phyloP scores from a whole-genome alignment of 2,329 filamentous ascomycete species.

The Cercospora nicotianae region DNA sequence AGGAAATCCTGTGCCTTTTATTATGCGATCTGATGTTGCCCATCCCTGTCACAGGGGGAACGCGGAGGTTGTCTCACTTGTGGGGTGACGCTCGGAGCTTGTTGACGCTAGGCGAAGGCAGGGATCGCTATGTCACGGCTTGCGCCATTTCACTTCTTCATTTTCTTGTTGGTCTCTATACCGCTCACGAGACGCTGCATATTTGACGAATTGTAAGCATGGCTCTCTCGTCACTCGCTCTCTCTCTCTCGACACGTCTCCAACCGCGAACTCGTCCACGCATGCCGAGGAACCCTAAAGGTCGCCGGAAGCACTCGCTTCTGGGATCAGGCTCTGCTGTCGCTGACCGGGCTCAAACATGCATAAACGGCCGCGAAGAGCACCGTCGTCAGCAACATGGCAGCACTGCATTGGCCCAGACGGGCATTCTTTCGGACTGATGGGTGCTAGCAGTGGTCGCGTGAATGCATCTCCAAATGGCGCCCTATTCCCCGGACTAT shows the following conservation, averaged over 20 bases:
- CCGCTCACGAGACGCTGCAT: background rate
- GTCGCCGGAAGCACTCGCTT: background rate
- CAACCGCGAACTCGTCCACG: background rate
- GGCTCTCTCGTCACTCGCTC: background rate
- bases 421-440: background rate
- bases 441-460: background rate
- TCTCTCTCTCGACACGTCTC: background rate
- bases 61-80: background rate
- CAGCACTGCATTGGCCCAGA: background rate
- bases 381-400: background rate
- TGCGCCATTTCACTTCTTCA: background rate
- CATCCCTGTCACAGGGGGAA: background rate
- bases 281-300: background rate
- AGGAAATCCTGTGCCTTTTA: background rate
- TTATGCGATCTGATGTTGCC: background rate
- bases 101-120: background rate
- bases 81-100: background rate
- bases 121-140: background rate
- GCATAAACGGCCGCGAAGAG: background rate
- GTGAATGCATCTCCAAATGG: background rate
- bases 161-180: background rate
- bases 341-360: background rate
- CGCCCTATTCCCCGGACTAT: background rate
- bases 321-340: constrained; percentile 1
- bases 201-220: background rate